Base-by-base conservation (phyloP, 2,329 filamentous ascomycete genomes). In the Xylariaceae sp. region DNA sequence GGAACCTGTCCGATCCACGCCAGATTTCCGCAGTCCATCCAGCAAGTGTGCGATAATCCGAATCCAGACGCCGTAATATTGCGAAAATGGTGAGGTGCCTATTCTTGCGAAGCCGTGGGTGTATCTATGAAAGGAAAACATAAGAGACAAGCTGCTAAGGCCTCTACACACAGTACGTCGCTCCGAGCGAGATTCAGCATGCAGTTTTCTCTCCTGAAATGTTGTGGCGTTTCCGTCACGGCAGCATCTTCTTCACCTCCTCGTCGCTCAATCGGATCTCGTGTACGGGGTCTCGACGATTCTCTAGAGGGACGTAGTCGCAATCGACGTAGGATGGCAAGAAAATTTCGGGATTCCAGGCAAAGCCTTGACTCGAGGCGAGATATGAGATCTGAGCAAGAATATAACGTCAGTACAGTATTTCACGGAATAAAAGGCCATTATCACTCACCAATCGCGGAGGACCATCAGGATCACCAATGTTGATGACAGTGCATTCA, bases 281-380 rank as follows among this genome's bases (percentile, higher is more conserved):
- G 64, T 87, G 73, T 37, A 91, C 84, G 1, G 85, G 85, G 51
- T 90, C 86, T 57, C 82, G 82, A 51, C 79, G 80, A 61, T 84
- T 81, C 63, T 89, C 85, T 57, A 90, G 75, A 32, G 86, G 84
- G 29, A 81, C 75, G 59, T 86, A 86, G 53, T 88, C 83, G 68
- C 78, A 81, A 64, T 87, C 83, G 55, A 85, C 69, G 61, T 89
- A 89, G 7, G 84, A 87, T 1, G 86, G 86, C 2, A 90, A 76
- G 66, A 90, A 90, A 63, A 90, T 87, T 60, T 90, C 86, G 63
- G 86, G 85, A 63, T 90, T 90, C 86, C 86, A 91, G 47, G 83
- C 80, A 58, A 89, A 91, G 43, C 86, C 86, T 65, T 91, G 86
- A 57, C 81, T 85, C 4, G 83, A 84, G 47, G 86, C 83, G 38